Evolutionary conservation across 306 rosid genomes (phyloP).

Genomic region (Glycine soja): DNA sequence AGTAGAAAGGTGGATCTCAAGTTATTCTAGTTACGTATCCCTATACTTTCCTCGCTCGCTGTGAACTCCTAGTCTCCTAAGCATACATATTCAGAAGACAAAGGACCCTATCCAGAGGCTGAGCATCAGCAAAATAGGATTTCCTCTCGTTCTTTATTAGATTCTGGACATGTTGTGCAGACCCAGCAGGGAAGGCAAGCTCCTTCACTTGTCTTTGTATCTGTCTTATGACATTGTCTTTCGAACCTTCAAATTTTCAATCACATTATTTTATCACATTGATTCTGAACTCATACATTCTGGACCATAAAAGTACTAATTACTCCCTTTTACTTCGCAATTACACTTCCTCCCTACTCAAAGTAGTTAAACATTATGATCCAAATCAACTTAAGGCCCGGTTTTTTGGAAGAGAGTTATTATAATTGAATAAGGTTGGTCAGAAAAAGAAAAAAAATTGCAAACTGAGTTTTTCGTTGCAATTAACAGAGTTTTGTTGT

Average conservation of each 20-base stretch:
- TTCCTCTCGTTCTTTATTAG: conserved; percentile 42
- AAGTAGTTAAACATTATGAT: conserved; percentile 52
- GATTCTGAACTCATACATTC: too few species aligned
- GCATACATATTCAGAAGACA: not conserved
- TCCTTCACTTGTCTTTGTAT: conserved; percentile 45
- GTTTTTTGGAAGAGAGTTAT: conserved; percentile 47
- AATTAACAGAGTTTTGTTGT: conserved; percentile 14
- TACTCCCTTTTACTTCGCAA: conserved; percentile 76
- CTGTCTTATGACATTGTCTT: conserved; percentile 52
- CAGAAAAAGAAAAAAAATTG: conserved; percentile 27
- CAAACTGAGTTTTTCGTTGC: conserved; percentile 39
- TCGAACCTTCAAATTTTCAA: conserved; percentile 39
- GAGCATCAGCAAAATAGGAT: conserved; percentile 48
- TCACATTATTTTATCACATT: too few species aligned
- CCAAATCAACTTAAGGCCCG: conserved; percentile 57
- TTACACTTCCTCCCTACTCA: conserved; percentile 56
- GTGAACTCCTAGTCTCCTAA: not conserved
- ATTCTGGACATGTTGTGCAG: conserved; percentile 43
- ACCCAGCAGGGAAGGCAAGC: conserved; percentile 38
- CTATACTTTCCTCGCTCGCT: not conserved
- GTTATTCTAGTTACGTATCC: not conserved
- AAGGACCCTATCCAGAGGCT: not conserved
- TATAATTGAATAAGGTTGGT: conserved; percentile 37
- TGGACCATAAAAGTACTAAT: conserved; percentile 71
- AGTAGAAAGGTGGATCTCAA: conserved; percentile 6